phyloP scores from a whole-genome alignment of 2,329 filamentous ascomycete genomes.

The Uncinocarpus reesii region DNA sequence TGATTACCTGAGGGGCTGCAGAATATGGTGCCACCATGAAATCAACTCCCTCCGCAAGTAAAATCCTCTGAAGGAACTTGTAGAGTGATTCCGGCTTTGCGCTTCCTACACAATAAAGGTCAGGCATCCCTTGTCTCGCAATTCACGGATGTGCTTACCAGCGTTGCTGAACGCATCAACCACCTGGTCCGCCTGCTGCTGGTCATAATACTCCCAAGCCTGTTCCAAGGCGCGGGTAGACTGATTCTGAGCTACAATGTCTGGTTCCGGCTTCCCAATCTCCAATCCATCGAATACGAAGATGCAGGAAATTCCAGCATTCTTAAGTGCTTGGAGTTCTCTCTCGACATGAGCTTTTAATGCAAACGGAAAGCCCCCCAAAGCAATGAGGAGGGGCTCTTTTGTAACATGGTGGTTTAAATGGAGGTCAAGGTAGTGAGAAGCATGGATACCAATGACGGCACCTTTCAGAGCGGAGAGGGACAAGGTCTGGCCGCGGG shows the following conservation, averaged over 20 bases:
- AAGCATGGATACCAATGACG: conserved; percentile 76
- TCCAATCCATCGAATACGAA: conserved; percentile 91
- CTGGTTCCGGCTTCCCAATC: conserved; percentile 62
- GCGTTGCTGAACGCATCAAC: conserved; percentile 79
- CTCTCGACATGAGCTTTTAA: conserved; percentile 64
- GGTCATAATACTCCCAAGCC: conserved; percentile 81
- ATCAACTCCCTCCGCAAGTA: conserved; percentile 58
- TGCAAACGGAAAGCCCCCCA: conserved; percentile 76
- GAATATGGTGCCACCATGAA: conserved; percentile 81
- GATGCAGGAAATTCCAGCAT: conserved; percentile 60
- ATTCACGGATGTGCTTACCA: conserved; percentile 42
- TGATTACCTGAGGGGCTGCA: conserved; percentile 70
- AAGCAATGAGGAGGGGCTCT: conserved; percentile 79
- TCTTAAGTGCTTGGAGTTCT: conserved; percentile 63
- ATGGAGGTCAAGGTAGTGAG: conserved; percentile 73
- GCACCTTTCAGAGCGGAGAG: conserved; percentile 63
- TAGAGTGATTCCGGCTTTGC: conserved; percentile 63
- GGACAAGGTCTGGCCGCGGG: conserved; percentile 47
- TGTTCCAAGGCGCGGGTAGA: conserved; percentile 59
- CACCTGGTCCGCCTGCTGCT: conserved; percentile 65
- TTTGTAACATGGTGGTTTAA: conserved; percentile 60
- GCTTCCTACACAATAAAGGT: conserved; percentile 45
- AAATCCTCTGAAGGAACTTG: conserved; percentile 62
- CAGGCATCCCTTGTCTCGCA: not conserved
- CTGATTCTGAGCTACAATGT: conserved; percentile 49